Evolutionary conservation across 1,284 basidiomycete species (phyloP).

Genomic region (Melampsora americana): DNA sequence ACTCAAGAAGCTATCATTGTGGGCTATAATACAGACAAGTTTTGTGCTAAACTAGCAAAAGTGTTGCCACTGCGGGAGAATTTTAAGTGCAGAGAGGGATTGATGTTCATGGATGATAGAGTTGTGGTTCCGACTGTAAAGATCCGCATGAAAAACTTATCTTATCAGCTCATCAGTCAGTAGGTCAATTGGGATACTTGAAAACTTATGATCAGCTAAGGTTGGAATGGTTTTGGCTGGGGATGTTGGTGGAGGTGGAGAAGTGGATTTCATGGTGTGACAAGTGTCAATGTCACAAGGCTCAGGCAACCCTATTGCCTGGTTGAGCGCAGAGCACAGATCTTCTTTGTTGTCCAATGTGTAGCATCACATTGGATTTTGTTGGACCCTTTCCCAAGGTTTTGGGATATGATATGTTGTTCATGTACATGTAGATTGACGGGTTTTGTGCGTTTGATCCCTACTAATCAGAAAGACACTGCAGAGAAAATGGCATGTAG

Average conservation of each 20-base stretch:
- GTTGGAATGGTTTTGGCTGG: slow-evolving; percentile 3
- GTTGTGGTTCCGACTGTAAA: no score
- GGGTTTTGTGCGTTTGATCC: slow-evolving; percentile 4
- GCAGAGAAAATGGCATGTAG: slow-evolving; percentile 1
- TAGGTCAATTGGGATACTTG: background rate
- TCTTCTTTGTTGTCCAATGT: background rate
- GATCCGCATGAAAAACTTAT: background rate
- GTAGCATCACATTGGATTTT: slow-evolving; percentile 9
- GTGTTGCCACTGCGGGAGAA: no score
- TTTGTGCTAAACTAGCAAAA: no score
- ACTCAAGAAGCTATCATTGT: no score
- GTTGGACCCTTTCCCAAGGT: background rate
- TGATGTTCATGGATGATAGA: no score
- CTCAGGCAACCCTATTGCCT: background rate
- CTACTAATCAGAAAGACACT: slow-evolving; percentile 8
- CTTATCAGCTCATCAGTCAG: background rate
- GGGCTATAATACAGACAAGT: no score
- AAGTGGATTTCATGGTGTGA: background rate
- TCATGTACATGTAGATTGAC: background rate
- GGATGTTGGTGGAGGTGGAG: background rate
- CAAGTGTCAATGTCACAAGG: background rate
- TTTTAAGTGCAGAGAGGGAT: no score
- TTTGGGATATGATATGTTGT: slow-evolving; percentile 7
- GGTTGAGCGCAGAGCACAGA: background rate
- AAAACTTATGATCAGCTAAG: background rate